phyloP scores from a whole-genome alignment of 2,329 filamentous ascomycete species.

The Ophiostoma sp. region DNA sequence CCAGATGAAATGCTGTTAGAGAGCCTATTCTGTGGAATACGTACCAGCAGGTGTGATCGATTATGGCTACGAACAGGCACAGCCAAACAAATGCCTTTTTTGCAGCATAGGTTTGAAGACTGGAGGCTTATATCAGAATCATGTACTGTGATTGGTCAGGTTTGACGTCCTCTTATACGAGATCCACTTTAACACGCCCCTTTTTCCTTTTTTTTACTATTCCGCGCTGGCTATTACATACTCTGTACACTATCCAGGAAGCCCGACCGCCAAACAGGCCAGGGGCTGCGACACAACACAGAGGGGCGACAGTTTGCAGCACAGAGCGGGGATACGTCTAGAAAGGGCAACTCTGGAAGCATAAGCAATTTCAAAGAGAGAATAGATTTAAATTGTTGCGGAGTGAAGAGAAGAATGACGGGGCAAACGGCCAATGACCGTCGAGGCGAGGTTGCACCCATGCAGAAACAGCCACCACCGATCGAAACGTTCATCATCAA shows the following conservation, averaged over 20 bases:
- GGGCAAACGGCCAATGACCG: not conserved
- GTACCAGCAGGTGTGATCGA: not conserved
- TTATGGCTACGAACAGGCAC: not conserved
- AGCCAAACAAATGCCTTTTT: not conserved
- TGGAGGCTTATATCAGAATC: slow-evolving; percentile 10
- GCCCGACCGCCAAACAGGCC: not conserved
- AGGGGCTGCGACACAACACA: slow-evolving; percentile 1
- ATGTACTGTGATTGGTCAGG: slow-evolving; percentile 17
- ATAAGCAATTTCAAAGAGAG: not conserved
- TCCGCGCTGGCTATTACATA: not conserved
- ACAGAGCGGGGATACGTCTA: not conserved
- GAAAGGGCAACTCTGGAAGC: not conserved
- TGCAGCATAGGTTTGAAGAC: slow-evolving; percentile 17
- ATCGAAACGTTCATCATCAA: not conserved
- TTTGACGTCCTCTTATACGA: not conserved
- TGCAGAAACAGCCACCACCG: not conserved
- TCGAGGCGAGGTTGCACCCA: not conserved
- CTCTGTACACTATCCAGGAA: no score
- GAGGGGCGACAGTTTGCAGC: not conserved
- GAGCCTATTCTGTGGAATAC: not conserved
- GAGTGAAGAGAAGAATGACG: no score
- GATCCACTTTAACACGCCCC: slow-evolving; percentile 3
- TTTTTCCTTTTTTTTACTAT: not conserved
- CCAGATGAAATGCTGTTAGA: slow-evolving; percentile 6
- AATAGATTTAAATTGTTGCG: no score